A percentile compares a stretch with the other conserved stretches of the same genome.
phyloP scores from a whole-genome alignment of 169 alveolate genomes.

The Eimeria sp. region DNA sequence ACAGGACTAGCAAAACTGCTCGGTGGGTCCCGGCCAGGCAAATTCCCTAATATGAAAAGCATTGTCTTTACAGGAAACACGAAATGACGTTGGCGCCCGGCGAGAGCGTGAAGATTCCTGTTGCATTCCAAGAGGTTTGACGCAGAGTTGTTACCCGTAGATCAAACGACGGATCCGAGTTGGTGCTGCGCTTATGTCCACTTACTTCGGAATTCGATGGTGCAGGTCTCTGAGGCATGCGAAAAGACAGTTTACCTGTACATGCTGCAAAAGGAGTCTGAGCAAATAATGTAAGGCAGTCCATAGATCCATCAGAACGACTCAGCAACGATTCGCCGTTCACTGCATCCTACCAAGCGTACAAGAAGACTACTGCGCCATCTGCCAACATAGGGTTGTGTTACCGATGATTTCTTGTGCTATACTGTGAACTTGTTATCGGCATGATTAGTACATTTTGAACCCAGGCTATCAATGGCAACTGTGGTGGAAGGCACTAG shows the following conservation, averaged over 20 bases:
- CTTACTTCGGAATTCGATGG: background rate
- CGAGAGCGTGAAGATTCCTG: slow-evolving; percentile 70
- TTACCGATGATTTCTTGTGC: background rate
- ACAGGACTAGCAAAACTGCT: background rate
- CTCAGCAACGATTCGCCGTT: background rate
- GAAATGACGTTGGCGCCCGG: slow-evolving; percentile 74
- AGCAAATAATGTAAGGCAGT: slow-evolving; percentile 45
- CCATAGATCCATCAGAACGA: no score
- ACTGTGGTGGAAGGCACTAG: background rate
- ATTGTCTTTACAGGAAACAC: slow-evolving; percentile 22
- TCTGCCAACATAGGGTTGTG: background rate
- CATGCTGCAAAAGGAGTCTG: slow-evolving; percentile 47
- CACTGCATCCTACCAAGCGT: background rate
- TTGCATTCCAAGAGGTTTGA: slow-evolving; percentile 69
- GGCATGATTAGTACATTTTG: background rate
- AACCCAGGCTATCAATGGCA: background rate
- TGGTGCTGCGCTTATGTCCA: background rate
- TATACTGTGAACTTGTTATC: background rate
- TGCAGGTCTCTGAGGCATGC: slow-evolving; percentile 64
- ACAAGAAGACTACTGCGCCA: background rate
- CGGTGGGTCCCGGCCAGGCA: background rate
- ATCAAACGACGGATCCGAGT: background rate
- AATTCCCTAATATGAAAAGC: background rate
- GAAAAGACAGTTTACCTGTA: slow-evolving; percentile 50
- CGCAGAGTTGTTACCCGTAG: background rate